Evolutionary conservation across 2,329 filamentous ascomycete genomes (phyloP).

Genomic region (Colletotrichum spinosum): DNA sequence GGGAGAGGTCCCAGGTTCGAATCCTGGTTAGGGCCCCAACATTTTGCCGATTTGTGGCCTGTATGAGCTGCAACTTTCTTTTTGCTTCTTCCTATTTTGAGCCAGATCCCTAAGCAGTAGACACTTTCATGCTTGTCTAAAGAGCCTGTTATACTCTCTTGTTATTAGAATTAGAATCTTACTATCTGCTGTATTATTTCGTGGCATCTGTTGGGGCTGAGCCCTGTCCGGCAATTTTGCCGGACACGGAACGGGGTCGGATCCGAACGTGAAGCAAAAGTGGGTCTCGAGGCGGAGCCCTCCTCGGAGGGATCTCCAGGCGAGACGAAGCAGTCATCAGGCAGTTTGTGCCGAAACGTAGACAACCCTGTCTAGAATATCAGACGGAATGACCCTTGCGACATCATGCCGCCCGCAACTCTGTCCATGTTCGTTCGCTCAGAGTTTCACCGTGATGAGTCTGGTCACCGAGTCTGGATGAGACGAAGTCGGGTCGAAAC

Average conservation of each 20-base stretch:
- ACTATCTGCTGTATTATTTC: too few relatives aligned
- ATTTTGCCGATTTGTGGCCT: neutral
- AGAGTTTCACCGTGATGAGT: neutral
- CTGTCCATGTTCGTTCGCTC: neutral
- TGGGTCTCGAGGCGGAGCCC: too few relatives aligned
- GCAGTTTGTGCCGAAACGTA: neutral
- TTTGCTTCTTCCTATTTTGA: neutral
- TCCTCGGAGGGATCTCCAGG: too few relatives aligned
- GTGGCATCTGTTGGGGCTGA: too few relatives aligned
- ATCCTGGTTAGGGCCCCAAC: conserved; percentile 25
- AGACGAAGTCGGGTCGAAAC: neutral
- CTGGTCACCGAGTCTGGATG: neutral
- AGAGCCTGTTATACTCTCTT: too few relatives aligned
- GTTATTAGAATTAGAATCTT: too few relatives aligned
- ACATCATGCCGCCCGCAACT: neutral
- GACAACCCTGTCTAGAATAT: neutral
- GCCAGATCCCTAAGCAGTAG: neutral
- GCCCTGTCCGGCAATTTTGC: too few relatives aligned
- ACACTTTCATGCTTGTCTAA: too few relatives aligned
- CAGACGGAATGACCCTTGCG: neutral
- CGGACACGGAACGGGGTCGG: too few relatives aligned
- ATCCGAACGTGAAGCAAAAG: too few relatives aligned
- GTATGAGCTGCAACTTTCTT: neutral
- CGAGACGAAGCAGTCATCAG: too few relatives aligned
- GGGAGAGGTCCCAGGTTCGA: conserved; percentile 37